These are phyloP conservation scores for Apophysomyces variabilis DNA, from an alignment of 371 early-diverging fungal species.

Conservation along the genomic window DNA sequence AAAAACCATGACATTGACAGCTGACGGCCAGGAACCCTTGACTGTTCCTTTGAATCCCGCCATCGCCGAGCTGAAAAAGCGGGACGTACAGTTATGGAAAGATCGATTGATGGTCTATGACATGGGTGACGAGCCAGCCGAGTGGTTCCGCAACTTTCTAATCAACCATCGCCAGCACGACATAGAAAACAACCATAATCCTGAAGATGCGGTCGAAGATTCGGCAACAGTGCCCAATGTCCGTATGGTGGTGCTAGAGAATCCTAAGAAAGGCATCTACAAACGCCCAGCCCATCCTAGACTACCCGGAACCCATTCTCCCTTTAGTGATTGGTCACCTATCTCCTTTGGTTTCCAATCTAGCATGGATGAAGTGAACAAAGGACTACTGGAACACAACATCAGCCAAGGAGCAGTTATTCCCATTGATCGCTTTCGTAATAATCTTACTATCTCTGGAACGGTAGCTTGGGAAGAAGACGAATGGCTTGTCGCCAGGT, in stretches of 20 bases:
- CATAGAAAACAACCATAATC: slow-evolving; percentile 28
- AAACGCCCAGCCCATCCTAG: slow-evolving; percentile 45
- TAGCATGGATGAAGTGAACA: slow-evolving; percentile 40
- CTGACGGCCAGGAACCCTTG: slow-evolving; percentile 27
- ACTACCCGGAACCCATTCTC: slow-evolving; percentile 40
- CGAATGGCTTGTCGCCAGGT: slow-evolving; percentile 51
- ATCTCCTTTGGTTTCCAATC: slow-evolving; percentile 44
- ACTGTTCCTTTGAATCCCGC: slow-evolving; percentile 38
- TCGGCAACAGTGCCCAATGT: slow-evolving; percentile 3
- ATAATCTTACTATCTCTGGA: slow-evolving; percentile 47
- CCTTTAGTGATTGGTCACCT: slow-evolving; percentile 52
- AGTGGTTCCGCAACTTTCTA: slow-evolving; percentile 43
- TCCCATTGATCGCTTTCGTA: slow-evolving; percentile 47
- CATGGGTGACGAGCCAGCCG: slow-evolving; percentile 44
- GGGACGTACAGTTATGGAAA: slow-evolving; percentile 39
- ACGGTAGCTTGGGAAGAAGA: slow-evolving; percentile 57
- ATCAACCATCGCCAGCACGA: slow-evolving; percentile 34
- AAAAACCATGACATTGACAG: slow-evolving; percentile 36
- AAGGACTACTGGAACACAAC: slow-evolving; percentile 28
- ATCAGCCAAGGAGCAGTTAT: slow-evolving; percentile 40
- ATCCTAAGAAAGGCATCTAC: slow-evolving; percentile 31
- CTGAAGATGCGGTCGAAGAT: slow-evolving; percentile 14
- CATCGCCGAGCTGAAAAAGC: slow-evolving; percentile 14
- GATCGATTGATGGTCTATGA: slow-evolving; percentile 39
- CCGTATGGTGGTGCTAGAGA: slow-evolving; percentile 46